phyloP scores from a whole-genome alignment of 2,329 filamentous ascomycete species.

The Fusarium neocosmosporiellum region DNA sequence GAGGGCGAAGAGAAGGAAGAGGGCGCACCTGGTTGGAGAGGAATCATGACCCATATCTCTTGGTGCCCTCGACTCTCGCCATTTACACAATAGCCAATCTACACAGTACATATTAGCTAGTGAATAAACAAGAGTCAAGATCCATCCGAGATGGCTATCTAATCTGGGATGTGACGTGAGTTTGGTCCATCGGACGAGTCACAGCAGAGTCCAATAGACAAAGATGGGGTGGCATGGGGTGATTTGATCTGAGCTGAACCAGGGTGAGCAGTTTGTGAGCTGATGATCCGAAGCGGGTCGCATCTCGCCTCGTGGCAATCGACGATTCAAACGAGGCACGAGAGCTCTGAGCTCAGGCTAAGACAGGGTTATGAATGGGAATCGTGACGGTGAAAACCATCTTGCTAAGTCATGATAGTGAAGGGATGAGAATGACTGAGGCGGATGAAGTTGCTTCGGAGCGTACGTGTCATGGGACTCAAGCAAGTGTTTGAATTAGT shows the following conservation, averaged over 20 bases:
- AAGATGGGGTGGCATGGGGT: neutral
- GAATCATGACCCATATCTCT: slow-evolving; percentile 13
- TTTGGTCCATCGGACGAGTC: neutral
- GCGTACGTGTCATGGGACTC: neutral
- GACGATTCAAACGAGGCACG: neutral
- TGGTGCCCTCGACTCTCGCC: slow-evolving; percentile 8
- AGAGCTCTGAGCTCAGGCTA: neutral
- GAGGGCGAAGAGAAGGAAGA: slow-evolving; percentile 11
- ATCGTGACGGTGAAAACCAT: neutral
- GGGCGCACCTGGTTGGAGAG: slow-evolving; percentile 11
- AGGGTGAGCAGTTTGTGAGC: neutral
- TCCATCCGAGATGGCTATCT: neutral
- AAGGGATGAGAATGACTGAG: neutral
- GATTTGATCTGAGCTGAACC: slow-evolving; percentile 5
- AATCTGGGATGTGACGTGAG: neutral
- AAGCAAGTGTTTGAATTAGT: neutral
- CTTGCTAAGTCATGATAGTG: neutral
- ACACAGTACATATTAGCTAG: slow-evolving; percentile 29
- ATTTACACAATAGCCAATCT: neutral
- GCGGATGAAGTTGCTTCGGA: neutral
- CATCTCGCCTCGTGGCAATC: slow-evolving; percentile 5
- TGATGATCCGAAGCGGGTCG: slow-evolving; percentile 3
- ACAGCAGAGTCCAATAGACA: neutral
- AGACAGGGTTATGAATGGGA: neutral
- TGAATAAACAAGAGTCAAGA: slow-evolving; percentile 27